phyloP scores from a whole-genome alignment of 805 yeast genomes.

The Ogataea minuta region DNA sequence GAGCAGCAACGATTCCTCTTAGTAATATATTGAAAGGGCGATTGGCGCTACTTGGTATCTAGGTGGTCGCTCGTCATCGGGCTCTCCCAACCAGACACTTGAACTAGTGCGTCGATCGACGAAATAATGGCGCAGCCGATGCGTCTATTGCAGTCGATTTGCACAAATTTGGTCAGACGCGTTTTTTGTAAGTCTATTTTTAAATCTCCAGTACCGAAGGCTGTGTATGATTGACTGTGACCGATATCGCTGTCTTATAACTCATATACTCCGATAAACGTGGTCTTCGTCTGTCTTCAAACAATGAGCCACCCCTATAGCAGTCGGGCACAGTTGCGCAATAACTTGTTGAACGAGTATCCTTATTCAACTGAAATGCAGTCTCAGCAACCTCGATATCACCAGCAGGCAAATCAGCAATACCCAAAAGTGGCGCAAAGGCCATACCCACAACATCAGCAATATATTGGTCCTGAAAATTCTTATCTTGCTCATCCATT shows the following conservation, averaged over 20 bases:
- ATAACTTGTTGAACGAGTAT: constrained; percentile 24
- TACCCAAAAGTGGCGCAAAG: not conserved
- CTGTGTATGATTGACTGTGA: constrained; percentile 2
- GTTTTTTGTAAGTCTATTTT: constrained; percentile 2
- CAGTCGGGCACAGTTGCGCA: constrained; percentile 27
- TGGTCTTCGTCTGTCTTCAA: not conserved
- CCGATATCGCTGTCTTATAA: not conserved
- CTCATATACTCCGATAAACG: not conserved
- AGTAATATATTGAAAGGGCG: no score
- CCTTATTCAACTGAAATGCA: constrained; percentile 7
- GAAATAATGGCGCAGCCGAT: constrained; percentile 4
- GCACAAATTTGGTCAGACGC: constrained; percentile 6
- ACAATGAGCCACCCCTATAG: constrained; percentile 18
- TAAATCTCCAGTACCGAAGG: constrained; percentile 1
- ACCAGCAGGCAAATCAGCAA: not conserved
- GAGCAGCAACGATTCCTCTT: no score
- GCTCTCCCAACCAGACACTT: no score
- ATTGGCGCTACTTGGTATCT: no score
- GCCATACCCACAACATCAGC: no score
- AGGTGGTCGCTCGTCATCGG: no score
- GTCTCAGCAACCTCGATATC: constrained; percentile 3
- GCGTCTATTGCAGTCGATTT: constrained; percentile 1
- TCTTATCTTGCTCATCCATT: not conserved
- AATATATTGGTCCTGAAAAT: no score
- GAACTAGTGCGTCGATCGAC: constrained; percentile 10